These are phyloP conservation scores for Cutaneotrichosporon mucoides DNA, from an alignment of 1,284 basidiomycete genomes.

Conservation along the genomic window DNA sequence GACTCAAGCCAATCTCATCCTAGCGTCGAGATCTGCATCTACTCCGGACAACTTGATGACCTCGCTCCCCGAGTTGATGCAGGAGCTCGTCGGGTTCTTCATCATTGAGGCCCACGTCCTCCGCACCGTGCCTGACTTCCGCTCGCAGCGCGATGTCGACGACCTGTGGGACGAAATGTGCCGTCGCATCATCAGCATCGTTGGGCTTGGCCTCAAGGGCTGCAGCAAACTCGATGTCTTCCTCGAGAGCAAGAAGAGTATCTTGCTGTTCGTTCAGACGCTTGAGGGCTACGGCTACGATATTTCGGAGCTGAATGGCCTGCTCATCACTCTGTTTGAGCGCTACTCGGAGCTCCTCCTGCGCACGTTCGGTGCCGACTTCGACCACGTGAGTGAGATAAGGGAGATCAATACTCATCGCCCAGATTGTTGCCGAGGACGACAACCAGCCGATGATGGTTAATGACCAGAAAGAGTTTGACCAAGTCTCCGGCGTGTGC, in stretches of 20 bases:
- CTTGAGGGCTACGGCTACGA: constrained; percentile 79
- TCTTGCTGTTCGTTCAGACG: constrained; percentile 86
- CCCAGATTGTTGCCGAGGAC: constrained; percentile 77
- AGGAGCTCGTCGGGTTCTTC: constrained; percentile 98
- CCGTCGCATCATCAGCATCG: constrained; percentile 67
- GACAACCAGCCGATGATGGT: constrained; percentile 90
- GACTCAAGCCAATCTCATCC: constrained; percentile 95
- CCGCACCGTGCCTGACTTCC: constrained; percentile 72
- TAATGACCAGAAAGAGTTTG: constrained; percentile 65
- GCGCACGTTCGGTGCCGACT: constrained; percentile 73
- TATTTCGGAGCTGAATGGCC: constrained; percentile 73
- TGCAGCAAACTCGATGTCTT: constrained; percentile 81
- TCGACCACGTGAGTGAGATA: constrained; percentile 62
- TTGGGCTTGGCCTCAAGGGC: constrained; percentile 67
- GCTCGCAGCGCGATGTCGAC: constrained; percentile 85
- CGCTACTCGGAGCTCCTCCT: constrained; percentile 81
- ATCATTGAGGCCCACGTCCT: constrained; percentile 94
- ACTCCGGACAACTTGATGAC: constrained; percentile 52
- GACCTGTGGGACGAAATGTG: constrained; percentile 94
- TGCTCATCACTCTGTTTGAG: constrained; percentile 84
- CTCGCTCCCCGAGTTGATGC: constrained; percentile 59
- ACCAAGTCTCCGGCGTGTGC: constrained; percentile 72
- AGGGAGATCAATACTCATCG: background rate
- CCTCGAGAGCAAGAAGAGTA: constrained; percentile 74
- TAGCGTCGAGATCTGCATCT: constrained; percentile 59